Evolutionary conservation across 495 filamentous ascomycete genomes (phyloP).

Genomic region (Pseudevernia furfuracea): DNA sequence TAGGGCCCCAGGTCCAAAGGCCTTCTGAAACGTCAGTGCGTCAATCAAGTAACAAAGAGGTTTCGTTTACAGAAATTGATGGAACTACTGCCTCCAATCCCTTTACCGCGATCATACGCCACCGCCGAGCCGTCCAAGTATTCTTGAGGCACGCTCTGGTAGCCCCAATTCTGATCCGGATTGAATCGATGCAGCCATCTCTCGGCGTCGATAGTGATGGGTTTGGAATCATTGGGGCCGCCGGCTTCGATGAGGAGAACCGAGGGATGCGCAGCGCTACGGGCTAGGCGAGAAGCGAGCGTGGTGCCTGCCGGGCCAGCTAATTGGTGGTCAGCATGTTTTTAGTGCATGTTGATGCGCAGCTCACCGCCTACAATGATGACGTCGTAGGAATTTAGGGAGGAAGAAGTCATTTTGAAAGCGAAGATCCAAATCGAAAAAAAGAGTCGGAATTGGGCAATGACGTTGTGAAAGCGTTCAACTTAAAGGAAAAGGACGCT

Average conservation of each 20-base stretch:
- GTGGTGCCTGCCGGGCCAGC: conserved; percentile 1
- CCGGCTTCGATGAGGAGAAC: conserved; percentile 1
- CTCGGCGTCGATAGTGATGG: conserved; percentile 1
- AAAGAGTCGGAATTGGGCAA: too few relatives aligned
- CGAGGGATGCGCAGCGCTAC: background rate
- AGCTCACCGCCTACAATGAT: background rate
- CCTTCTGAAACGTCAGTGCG: background rate
- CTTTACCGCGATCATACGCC: background rate
- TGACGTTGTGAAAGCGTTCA: too few relatives aligned
- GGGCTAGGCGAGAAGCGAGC: conserved; percentile 2
- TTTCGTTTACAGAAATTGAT: conserved; percentile 1
- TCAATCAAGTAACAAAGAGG: background rate
- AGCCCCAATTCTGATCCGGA: background rate
- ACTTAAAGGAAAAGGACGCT: too few relatives aligned
- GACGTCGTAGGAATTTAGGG: background rate
- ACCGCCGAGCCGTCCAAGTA: background rate
- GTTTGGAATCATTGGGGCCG: background rate
- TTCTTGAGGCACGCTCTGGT: background rate
- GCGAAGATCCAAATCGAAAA: too few relatives aligned
- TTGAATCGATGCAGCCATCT: conserved; percentile 2
- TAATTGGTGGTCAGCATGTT: background rate
- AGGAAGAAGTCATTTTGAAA: too few relatives aligned
- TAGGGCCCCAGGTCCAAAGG: background rate
- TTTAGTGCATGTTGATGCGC: background rate
- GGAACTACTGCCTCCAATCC: conserved; percentile 4